Percentiles rank a stretch among this genome's conserved stretches.
These are phyloP conservation scores for Phlebiopsis gigantea DNA, from an alignment of 768 basidiomycete species.

Conservation along the genomic window DNA sequence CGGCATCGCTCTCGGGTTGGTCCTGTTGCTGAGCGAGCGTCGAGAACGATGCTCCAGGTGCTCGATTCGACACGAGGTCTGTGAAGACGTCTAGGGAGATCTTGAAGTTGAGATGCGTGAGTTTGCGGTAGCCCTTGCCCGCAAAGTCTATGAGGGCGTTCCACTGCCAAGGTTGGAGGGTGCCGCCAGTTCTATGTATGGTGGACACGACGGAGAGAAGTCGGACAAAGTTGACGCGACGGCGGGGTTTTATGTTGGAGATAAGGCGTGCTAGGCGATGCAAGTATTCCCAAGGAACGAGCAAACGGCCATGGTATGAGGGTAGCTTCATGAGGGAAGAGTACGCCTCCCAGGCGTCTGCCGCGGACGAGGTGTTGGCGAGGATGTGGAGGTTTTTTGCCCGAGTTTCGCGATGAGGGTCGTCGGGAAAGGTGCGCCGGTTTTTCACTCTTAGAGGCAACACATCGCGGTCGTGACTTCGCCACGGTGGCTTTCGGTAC, in stretches of 20 bases:
- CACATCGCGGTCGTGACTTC: neutral
- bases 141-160: slow-evolving; percentile 67
- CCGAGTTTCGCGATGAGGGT: neutral
- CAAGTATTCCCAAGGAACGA: slow-evolving; percentile 38
- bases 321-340: slow-evolving; percentile 25
- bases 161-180: slow-evolving; percentile 64
- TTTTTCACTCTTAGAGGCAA: neutral
- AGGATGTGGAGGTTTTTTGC: slow-evolving; percentile 7
- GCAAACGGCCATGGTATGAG: neutral
- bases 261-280: slow-evolving; percentile 60
- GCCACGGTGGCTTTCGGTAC: neutral
- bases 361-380: slow-evolving; percentile 26
- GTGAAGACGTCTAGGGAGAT: slow-evolving; percentile 53
- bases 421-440: neutral
- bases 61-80: slow-evolving; percentile 47
- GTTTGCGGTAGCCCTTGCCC: slow-evolving; percentile 61
- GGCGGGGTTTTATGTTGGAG: slow-evolving; percentile 47
- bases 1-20: neutral
- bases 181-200: slow-evolving; percentile 50
- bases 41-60: slow-evolving; percentile 33
- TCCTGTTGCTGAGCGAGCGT: neutral
- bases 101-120: slow-evolving; percentile 51
- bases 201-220: slow-evolving; percentile 63
- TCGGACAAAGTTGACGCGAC: slow-evolving; percentile 54
- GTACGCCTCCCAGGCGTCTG: slow-evolving; percentile 42